Evolutionary conservation across 2,329 filamentous ascomycete species (phyloP).

Genomic region (Botryotinia convoluta): DNA sequence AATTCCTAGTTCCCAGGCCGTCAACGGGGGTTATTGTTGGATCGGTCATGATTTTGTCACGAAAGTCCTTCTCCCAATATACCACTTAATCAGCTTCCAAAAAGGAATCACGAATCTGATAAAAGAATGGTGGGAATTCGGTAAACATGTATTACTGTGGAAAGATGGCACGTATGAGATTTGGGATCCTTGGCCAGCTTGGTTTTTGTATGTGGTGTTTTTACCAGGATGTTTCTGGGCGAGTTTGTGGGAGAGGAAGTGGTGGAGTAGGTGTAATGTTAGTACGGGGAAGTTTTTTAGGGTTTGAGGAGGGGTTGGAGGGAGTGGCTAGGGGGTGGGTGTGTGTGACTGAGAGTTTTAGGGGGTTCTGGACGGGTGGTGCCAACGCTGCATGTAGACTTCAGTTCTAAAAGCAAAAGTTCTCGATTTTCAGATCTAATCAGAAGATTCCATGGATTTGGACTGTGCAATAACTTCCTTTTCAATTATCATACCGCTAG

Average conservation of each 20-base stretch:
- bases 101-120: constrained; percentile 29
- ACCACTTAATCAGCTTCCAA: constrained; percentile 35
- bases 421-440: background rate
- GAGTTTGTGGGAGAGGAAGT: constrained; percentile 43
- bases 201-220: constrained; percentile 56
- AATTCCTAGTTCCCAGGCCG: constrained; percentile 28
- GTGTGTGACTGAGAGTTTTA: no score
- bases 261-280: constrained; percentile 66
- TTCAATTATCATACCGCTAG: background rate
- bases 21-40: constrained; percentile 55
- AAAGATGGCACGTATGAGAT: constrained; percentile 53
- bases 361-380: no score
- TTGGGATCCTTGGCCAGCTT: constrained; percentile 56
- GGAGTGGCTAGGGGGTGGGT: no score
- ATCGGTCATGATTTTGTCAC: constrained; percentile 61
- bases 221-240: constrained; percentile 52
- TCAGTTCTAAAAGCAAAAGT: accelerated
- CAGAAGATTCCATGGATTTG: background rate
- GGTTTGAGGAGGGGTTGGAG: background rate
- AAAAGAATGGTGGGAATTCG: constrained; percentile 36
- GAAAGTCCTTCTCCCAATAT: constrained; percentile 47
- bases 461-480: accelerated
- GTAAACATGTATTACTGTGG: constrained; percentile 47
- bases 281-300: constrained; percentile 61
- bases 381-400: no score